Base-by-base conservation (phyloP, 345 rosid genomes). In the Cardamine chenopodiifolia region DNA sequence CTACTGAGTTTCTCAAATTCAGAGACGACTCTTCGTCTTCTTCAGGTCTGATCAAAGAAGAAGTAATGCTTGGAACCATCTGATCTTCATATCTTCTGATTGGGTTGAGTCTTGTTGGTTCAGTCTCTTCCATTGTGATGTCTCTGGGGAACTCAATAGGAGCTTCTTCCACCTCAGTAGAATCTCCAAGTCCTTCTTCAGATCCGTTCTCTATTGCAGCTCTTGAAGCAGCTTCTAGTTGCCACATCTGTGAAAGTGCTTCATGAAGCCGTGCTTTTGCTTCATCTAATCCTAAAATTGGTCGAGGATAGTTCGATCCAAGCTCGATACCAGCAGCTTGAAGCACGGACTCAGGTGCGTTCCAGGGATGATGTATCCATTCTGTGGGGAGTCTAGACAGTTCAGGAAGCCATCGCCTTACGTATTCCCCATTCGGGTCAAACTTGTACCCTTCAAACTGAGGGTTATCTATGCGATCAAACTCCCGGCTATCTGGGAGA, bases 331-430 rank as follows among this genome's bases (percentile, higher is more conserved):
- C 99, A 62, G 97, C 99, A 68, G 99, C 97, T 78, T 89, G 92
- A 66, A 91, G 97, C 8, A 95, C 92, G 12, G 87, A 83, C 64
- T 90, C 96, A 67, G 99, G 97, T 47, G 99, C 91, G 68, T 90
- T 87, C 99, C 99, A 91, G 0, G 99, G 99, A 73, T 95, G 99
- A 82, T 95, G 99, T 67, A 95, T 91, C 99, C 99, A 95, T 70
- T 95, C 99, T 35, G 99, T 91, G 15, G 99, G 97, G 52, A 95
- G 90, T 68, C 99, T 89, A 5, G 97, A 85, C 63, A 95, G 93
- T 64, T 95, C 99, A 6, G 99, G 99, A 68, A 91, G 99, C 99
- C 99, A 95, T 71, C 99, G 72, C 17, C 99, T 84, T 5, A 90
- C 99, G 62, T 95, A 95, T 81, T 95, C 99, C 50, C 99, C 97